These are phyloP conservation scores for Dictyostelium brefeldianum DNA, from an alignment of 78 protist species.

Conservation along the genomic window DNA sequence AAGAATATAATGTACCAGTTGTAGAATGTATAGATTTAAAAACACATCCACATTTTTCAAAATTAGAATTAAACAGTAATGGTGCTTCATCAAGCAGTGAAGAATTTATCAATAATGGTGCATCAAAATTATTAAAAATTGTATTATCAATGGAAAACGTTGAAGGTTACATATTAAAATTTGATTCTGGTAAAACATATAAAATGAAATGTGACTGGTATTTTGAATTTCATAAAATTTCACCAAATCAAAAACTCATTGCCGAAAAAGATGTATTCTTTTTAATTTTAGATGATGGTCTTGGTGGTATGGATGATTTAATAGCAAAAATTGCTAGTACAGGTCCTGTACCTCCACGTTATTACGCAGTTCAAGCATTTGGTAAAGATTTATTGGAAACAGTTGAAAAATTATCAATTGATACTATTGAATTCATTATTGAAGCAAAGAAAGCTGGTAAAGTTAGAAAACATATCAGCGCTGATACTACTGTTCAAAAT, in stretches of 20 bases:
- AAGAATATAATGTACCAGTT: constrained; percentile 15
- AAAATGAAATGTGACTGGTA: constrained; percentile 68
- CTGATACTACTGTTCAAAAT: background rate
- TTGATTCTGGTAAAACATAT: constrained; percentile 34
- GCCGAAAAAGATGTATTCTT: constrained; percentile 60
- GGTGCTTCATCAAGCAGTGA: background rate
- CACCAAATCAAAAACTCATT: background rate
- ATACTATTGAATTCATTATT: constrained; percentile 1
- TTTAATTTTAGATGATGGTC: constrained; percentile 2
- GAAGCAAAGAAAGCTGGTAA: constrained; percentile 31
- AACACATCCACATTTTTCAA: background rate
- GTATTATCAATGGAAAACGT: background rate
- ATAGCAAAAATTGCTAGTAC: constrained; percentile 7
- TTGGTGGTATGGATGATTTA: constrained; percentile 48
- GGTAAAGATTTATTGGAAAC: background rate
- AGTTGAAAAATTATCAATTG: background rate
- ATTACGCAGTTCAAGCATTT: constrained; percentile 7
- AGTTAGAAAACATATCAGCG: constrained; percentile 11
- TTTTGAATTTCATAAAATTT: background rate
- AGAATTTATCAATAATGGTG: background rate
- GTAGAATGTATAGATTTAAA: background rate
- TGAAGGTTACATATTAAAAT: constrained; percentile 54
- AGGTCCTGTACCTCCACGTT: constrained; percentile 11
- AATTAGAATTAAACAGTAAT: background rate
- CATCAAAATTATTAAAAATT: background rate